Base-by-base conservation (phyloP, 1,284 basidiomycete species). In the Apiotrichum mycotoxinovorans region DNA sequence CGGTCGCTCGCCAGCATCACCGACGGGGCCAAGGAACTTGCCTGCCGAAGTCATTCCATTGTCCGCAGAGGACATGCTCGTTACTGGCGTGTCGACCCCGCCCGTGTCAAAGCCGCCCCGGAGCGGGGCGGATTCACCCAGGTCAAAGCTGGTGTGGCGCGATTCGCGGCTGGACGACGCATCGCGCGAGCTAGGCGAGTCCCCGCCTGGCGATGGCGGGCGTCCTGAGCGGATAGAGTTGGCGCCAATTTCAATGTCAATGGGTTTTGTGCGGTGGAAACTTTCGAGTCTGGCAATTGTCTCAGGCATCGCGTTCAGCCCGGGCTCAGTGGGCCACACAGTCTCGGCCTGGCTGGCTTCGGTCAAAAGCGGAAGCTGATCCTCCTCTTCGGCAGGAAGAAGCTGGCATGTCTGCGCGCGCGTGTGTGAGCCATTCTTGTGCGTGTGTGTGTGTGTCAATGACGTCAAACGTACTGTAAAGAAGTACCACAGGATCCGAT, bases 401-500 rank as follows among this genome's bases (percentile, higher is more conserved):
- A 69, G 58, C 18, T 59, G 63, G 34, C 67, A 69, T 5, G 61
- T 63, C 61, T 65, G n/a, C n/a, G n/a, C n/a, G n/a, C n/a, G n/a
- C n/a, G n/a, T n/a, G n/a, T n/a, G n/a, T n/a, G n/a, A n/a, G n/a
- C n/a, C n/a, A n/a, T n/a, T n/a, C n/a, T n/a, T n/a, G n/a, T n/a
- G n/a, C n/a, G n/a, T n/a, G n/a, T n/a, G n/a, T n/a, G n/a, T n/a
- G n/a, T n/a, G n/a, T n/a, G n/a, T n/a, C n/a, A n/a, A 5, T 15
- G 27, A 20, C 17, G 18, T n/a, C 17, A 15, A 12, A 57, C 60
- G 56, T 64, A 88, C 85, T 34, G 90, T 87, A 71, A 91, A 87
- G 77, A 95, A 98, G 86, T 90, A 96, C 92, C 92, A 97, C 64
- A 97, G 84, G 64, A 96, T 84, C 43, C 83, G 79, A 51, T 91